Evolutionary conservation across 1,284 basidiomycete species (phyloP), one percentile per base, ranked within the genome.

Genomic region (Agaricales sp.): DNA sequence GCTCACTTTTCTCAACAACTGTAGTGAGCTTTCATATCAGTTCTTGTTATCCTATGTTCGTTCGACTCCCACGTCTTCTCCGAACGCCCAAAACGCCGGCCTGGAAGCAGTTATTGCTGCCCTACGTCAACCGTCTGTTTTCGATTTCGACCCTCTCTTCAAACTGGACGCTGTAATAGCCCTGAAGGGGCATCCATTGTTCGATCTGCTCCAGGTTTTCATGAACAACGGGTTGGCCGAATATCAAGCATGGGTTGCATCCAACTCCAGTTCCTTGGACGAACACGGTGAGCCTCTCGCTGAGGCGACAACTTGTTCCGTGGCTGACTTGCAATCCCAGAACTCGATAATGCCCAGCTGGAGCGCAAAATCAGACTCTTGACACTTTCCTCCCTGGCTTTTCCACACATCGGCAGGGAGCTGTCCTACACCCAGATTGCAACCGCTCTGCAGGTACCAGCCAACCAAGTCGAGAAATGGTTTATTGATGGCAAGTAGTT

Each of bases 311-410:
- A n/a, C n/a, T n/a, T n/a, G n/a, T 22, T 26, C n/a, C 11, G 11
- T 39, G 6, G 18, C 20, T 30, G 26, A 43, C 49, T 50, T 12
- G 8, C n/a, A n/a, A 19, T 22, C 50, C 16, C 49, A 72, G 83
- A 73, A 25, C 65, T 87, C 43, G 76, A 80, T 46, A 61, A 64
- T 41, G 50, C 67, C 11, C 73, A 80, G 50, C 71, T 95, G 20
- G 79, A 87, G 61, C 79, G 76, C 57, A 96, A 95, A 70, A 82
- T 95, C 47, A 78, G 87, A 43, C 74, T 93, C 3, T 71, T 95
- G 41, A 81, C 82, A 3, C 77, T 96, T 43, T 80, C 89, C 6
- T 80, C 87, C 1, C 74, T 95, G 22, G 87, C 80, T 22, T 85
- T 87, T 57, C 70, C 82, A 53, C 78, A 88, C 55, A 73, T 91